phyloP scores from a whole-genome alignment of 441 rosid species.

The Pelargonium citronellum region DNA sequence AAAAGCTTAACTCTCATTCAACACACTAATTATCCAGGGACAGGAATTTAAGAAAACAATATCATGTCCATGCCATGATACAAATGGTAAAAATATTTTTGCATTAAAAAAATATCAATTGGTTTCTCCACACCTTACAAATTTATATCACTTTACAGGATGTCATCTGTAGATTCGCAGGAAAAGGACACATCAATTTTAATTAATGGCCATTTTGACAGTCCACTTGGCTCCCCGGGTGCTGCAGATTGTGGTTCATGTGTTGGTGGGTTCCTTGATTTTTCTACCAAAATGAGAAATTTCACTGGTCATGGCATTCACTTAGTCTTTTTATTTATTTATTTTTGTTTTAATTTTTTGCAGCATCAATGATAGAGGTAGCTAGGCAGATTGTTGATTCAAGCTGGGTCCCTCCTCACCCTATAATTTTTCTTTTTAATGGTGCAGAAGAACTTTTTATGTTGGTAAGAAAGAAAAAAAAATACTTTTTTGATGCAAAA shows the following conservation, averaged over 20 bases:
- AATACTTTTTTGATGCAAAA: slow-evolving; percentile 1
- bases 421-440: slow-evolving; percentile 86
- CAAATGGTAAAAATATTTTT: slow-evolving; percentile 1
- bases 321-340: slow-evolving; percentile 7
- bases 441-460: slow-evolving; percentile 96
- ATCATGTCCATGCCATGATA: background rate
- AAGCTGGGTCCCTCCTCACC: slow-evolving; percentile 79
- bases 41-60: background rate
- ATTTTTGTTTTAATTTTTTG: slow-evolving; percentile 18
- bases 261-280: slow-evolving; percentile 59
- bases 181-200: slow-evolving; percentile 74
- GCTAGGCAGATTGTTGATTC: slow-evolving; percentile 81
- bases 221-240: slow-evolving; percentile 90
- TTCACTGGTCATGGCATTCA: slow-evolving; percentile 10
- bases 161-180: slow-evolving; percentile 57
- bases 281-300: slow-evolving; percentile 13
- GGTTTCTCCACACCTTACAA: background rate
- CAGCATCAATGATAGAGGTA: slow-evolving; percentile 88
- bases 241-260: slow-evolving; percentile 98
- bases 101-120: background rate
- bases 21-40: background rate
- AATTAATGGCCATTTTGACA: slow-evolving; percentile 91
- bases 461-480: slow-evolving; percentile 49
- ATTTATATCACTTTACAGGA: slow-evolving; percentile 40
- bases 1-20: background rate